Base-by-base conservation (phyloP, 345 rosid genomes). In the Carallia pectinifolia region DNA sequence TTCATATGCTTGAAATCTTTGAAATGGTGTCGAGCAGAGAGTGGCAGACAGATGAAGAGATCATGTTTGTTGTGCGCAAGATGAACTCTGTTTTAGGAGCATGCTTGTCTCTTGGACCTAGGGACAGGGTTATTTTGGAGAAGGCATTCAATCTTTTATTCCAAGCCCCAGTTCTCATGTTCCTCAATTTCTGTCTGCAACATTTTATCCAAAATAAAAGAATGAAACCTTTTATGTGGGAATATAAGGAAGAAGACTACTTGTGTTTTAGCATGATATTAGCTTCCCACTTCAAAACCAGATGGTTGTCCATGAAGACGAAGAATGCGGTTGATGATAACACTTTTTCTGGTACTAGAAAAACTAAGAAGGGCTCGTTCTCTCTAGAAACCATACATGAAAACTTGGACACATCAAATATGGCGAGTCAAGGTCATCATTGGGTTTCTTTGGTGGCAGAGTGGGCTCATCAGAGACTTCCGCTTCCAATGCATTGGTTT, bases 401-500 rank as follows among this genome's bases (percentile, higher is more conserved):
- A 82, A 90, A 88, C 33, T 30, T 72, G 59, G 91, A 86, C 58
- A 53, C 79, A 61, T 76, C 86, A 84, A 76, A 74, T 72, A 67
- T 62, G 77, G 62, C 72, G 30, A 76, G 74, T 61, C 81, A 70
- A 70, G 82, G 69, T 75, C 55, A 56, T 68, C 33, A 55, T 60
- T 58, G 64, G 67, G 70, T 66, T 75, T 80, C 81, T 63, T 75
- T 76, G 74, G 38, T 75, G 38, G 62, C 77, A 65, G 95, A 94
- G 79, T 91, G 96, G 96, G 88, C 91, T 58, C 85, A 81, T 73
- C 97, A 91, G 90, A 86, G 90, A 83, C 58, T 90, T 81, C 96
- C 96, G 4, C 88, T 94, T 72, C 93, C 97, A 62, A 65, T 74
- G 71, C 96, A 91, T 72, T 94, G 98, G 97, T 88, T 91, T 81